Conservation (phyloP, 345 rosid species). For the Linum usitatissimum region DNA sequence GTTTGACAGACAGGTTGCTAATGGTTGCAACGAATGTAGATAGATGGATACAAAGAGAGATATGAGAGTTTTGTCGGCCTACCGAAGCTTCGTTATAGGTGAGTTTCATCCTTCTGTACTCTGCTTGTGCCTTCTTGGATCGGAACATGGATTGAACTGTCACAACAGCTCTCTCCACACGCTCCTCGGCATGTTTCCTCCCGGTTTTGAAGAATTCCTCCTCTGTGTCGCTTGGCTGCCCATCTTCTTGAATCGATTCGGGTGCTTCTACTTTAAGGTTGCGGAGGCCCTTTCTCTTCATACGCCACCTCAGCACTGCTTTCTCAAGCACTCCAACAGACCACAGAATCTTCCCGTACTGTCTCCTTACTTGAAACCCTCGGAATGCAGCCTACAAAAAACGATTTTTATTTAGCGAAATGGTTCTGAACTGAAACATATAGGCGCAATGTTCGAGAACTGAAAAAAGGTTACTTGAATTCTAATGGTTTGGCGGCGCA, state of each 20-base stretch:
- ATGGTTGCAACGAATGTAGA: too few species aligned
- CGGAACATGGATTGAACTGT: constrained; percentile 89
- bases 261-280: constrained; percentile 51
- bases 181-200: constrained; percentile 82
- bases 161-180: constrained; percentile 75
- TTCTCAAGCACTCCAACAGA: constrained; percentile 94
- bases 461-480: constrained; percentile 50
- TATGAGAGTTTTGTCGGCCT: constrained; percentile 6
- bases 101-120: constrained; percentile 78
- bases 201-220: constrained; percentile 71
- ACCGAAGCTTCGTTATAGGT: constrained; percentile 59
- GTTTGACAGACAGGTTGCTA: background rate
- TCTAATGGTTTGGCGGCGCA: constrained; percentile 66
- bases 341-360: constrained; percentile 70
- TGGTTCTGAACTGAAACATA: too few species aligned
- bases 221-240: constrained; percentile 35
- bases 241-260: constrained; percentile 20
- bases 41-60: too few species aligned
- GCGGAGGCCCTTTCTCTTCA: constrained; percentile 73
- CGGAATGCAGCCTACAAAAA: constrained; percentile 70
- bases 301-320: constrained; percentile 79
- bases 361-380: constrained; percentile 71
- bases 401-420: background rate
- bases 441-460: background rate
- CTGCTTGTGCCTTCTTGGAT: constrained; percentile 86